Evolutionary conservation across 768 basidiomycete species (phyloP), one percentile per base, ranked within the genome.

Genomic region (Austroboletus eburneus): DNA sequence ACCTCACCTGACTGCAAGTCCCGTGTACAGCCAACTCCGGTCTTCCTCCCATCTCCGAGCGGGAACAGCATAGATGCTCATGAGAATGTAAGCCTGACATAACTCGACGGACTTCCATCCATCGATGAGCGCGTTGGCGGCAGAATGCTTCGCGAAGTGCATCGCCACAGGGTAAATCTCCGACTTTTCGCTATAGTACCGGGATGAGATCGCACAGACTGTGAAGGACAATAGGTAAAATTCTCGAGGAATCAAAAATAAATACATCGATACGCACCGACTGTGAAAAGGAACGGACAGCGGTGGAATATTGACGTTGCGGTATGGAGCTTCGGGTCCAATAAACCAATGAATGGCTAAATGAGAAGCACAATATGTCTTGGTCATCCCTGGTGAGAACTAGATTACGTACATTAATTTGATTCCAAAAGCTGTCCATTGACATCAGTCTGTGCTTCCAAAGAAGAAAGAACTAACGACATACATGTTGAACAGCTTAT

Each of bases 261-360:
- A 43, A 22, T 16, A 9, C 2, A 10, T 32, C 6, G 21, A 39
- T 45, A 80, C 79, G 71, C 47, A 86, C 86, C 76, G 49, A 91
- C 89, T 38, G 91, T 94, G 64, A 92, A 91, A 27, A 95, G 72
- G 72, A 93, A 95, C 0, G 92, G 91, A 57, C 87, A 90, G 43
- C 92, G 75, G 17, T 86, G 79, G 55, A 88, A 91, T 9, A 86
- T 88, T 3, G 80, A 76, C 6, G 81, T 78, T 9, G 89, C 81
- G 0, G 85, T 91, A 59, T 94, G 92, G 14, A 94, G 70, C 6
- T 79, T 81, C 9, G 83, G 83, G 63, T 93, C 91, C 10, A 95
- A 73, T 20, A 93, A 66, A 3, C 86, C 86, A 16, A 93, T 75
- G 54, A 81, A 82, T 1, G 81, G 78, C 78, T 63, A 29, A 37